Conservation (phyloP, 2,329 filamentous ascomycete species). For the Fusarium proliferatum region DNA sequence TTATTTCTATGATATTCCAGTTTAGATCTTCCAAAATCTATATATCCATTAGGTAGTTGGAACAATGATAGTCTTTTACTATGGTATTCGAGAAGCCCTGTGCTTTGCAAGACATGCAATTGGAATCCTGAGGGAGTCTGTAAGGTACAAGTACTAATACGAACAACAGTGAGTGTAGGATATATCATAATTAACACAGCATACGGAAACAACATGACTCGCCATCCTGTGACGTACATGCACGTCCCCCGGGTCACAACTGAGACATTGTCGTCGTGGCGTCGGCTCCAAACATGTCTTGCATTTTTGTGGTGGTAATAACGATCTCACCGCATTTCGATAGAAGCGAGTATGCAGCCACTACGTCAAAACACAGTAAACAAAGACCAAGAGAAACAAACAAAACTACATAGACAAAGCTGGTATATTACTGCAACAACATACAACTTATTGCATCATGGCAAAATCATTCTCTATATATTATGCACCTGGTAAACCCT, state of each 20-base stretch:
- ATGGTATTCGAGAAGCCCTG: accelerated
- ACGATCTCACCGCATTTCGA: constrained; percentile 14
- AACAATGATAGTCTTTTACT: neutral
- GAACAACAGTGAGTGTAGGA: too few relatives aligned
- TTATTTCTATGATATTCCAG: neutral
- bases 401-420: neutral
- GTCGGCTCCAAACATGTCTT: constrained; percentile 17
- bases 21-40: neutral
- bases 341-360: neutral
- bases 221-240: neutral
- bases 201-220: neutral
- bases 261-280: constrained; percentile 8
- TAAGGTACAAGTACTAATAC: neutral
- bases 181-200: neutral
- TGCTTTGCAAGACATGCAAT: neutral
- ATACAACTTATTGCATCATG: constrained; percentile 26
- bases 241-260: neutral
- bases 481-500: constrained; percentile 46
- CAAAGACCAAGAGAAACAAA: neutral
- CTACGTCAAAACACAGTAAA: neutral
- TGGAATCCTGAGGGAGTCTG: too few relatives aligned
- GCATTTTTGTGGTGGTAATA: neutral
- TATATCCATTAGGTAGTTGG: accelerated
- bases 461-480: constrained; percentile 46
- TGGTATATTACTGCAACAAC: constrained; percentile 9